phyloP scores from a whole-genome alignment of 2,329 filamentous ascomycete species.

The Apiospora koreana region DNA sequence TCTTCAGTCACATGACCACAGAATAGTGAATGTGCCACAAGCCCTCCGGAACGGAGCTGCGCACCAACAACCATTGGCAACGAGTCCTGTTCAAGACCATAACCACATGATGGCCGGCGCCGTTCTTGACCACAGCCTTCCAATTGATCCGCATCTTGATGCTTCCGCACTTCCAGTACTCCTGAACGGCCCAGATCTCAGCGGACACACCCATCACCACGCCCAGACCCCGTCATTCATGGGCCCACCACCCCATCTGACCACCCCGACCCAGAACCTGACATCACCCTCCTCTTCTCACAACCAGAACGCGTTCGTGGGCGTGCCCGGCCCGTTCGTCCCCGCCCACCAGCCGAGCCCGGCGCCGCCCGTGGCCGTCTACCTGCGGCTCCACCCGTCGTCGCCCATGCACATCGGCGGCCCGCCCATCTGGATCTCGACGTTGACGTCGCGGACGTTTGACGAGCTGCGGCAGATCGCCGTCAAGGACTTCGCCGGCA shows the following conservation, averaged over 20 bases:
- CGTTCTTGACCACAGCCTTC: conserved; percentile 19
- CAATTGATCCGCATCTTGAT: conserved; percentile 60
- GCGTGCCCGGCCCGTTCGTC: conserved; percentile 21
- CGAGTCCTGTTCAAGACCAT: background rate
- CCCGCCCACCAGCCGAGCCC: conserved; percentile 24
- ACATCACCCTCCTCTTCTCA: too few relatives aligned
- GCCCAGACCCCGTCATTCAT: conserved; percentile 14
- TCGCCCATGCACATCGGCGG: conserved; percentile 54
- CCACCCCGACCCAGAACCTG: background rate
- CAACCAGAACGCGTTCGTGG: too few relatives aligned
- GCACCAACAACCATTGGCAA: background rate
- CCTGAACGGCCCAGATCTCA: conserved; percentile 29
- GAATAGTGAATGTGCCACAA: background rate
- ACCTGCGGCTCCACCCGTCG: conserved; percentile 68
- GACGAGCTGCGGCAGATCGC: conserved; percentile 65
- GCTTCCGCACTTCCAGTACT: conserved; percentile 55
- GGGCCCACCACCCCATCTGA: background rate
- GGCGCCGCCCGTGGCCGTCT: conserved; percentile 53
- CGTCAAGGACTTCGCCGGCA: conserved; percentile 56
- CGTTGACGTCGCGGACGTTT: conserved; percentile 58
- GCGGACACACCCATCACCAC: conserved; percentile 17
- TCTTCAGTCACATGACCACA: background rate
- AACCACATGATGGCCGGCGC: background rate
- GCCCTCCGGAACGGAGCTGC: background rate
- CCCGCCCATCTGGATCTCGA: conserved; percentile 63